Evolutionary conservation across 345 rosid genomes (phyloP), one percentile per base, ranked within the genome.

Genomic region (Lepidium sativum): DNA sequence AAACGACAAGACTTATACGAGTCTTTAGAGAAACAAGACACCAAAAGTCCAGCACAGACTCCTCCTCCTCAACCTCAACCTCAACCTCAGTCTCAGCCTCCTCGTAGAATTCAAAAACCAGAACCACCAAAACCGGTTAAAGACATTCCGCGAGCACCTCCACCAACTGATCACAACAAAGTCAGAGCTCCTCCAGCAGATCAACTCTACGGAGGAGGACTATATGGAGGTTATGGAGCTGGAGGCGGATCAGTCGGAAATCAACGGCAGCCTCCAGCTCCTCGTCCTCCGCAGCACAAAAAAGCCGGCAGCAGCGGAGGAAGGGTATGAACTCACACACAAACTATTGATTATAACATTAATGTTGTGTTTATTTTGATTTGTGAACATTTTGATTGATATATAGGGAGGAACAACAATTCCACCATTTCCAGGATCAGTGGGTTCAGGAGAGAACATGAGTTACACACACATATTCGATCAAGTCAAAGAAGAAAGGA

Each of bases 171-270:
- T 82, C 82, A 20, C 64, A 78, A 31, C 71, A 77, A 17, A 87
- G 83, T 71, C 56, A 80, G 54, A 60, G 52, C 64, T 43, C 73
- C 80, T 20, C 81, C 91, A n/a, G 80, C 88, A 0, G 85, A 73
- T 50, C 83, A 54, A 33, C 73, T 55, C 33, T 61, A 62, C 18
- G 54, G 62, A 45, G 32, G 34, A 17, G 38, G 71, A 56, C 54
- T 56, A 21, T 64, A 64, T 34, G 67, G 71, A 41, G 67, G 61
- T 32, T 58, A 25, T 27, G 66, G 60, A 56, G 60, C 23, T 15
- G 70, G 69, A 31, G 47, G 65, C 44, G 63, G 58, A 67, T 44
- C 71, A 43, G 54, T 13, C 54, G 67, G 57, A 43, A 60, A 60
- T 49, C 38, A 35, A 4, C 51, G 68, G 44, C 77, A 60, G 37